A percentile compares a stretch with the other conserved stretches of the same genome.
Conservation (phyloP, 148 eudicot species). For the Vaccinium macrocarpon region DNA sequence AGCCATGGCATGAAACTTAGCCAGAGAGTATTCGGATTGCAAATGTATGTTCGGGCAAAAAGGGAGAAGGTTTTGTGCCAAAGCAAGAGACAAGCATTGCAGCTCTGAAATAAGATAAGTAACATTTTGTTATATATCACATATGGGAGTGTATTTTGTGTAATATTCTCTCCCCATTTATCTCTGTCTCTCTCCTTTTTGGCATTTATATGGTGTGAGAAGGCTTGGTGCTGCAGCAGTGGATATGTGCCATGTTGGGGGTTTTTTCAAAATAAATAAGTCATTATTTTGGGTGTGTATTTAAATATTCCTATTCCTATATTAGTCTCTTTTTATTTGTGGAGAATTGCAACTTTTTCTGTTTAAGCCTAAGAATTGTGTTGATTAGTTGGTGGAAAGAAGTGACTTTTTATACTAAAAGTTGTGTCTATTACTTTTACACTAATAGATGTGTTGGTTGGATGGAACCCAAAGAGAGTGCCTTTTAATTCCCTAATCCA, state of each 20-base stretch:
- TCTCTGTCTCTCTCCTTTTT: not conserved
- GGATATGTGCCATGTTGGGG: constrained; percentile 99
- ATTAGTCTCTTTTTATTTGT: no score
- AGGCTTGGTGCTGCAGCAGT: constrained; percentile 99
- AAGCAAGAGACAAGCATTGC: not conserved
- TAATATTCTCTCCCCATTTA: constrained; percentile 7
- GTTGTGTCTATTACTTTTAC: no score
- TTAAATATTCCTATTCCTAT: no score
- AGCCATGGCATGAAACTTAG: not conserved
- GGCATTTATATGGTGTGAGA: constrained; percentile 61
- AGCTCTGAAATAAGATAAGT: not conserved
- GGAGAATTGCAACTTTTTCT: no score
- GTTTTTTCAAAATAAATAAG: no score
- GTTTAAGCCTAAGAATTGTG: no score
- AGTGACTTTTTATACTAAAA: no score
- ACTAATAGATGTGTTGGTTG: no score
- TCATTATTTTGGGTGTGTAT: no score
- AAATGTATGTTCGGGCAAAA: not conserved
- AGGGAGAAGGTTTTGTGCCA: not conserved
- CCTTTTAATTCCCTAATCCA: no score
- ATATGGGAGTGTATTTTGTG: not conserved
- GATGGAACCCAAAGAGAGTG: no score
- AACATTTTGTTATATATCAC: constrained; percentile 13
- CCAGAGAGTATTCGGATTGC: not conserved
- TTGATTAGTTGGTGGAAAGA: no score